phyloP scores from a whole-genome alignment of 2,329 filamentous ascomycete species.

The Colletotrichum sansevieriae region DNA sequence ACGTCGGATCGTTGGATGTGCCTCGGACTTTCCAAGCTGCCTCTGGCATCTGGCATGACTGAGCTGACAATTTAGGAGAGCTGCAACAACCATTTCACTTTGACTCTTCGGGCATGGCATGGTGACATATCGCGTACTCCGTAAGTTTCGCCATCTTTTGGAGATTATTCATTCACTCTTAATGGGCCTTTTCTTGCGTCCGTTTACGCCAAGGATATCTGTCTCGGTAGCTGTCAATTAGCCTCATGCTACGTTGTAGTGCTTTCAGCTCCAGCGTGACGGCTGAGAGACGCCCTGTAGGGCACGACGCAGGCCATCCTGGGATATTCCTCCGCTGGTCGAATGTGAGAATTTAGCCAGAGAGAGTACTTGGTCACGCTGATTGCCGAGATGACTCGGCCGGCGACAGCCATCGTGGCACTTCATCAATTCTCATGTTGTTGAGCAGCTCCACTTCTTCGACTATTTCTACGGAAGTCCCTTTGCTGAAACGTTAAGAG shows the following conservation, averaged over 20 bases:
- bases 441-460: slow-evolving; percentile 19
- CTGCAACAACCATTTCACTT: slow-evolving; percentile 10
- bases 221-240: background rate
- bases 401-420: slow-evolving; percentile 21
- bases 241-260: slow-evolving; percentile 40
- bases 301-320: background rate
- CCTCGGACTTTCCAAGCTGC: background rate
- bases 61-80: slow-evolving; percentile 7
- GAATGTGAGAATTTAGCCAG: background rate
- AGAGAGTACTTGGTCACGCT: background rate
- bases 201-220: slow-evolving; percentile 27
- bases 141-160: background rate
- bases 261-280: slow-evolving; percentile 7
- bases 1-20: background rate
- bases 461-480: background rate
- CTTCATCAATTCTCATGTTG: slow-evolving; percentile 3
- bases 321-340: background rate
- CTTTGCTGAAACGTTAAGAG: too few species aligned
- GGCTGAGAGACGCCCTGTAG: slow-evolving; percentile 33
- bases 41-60: slow-evolving; percentile 5
- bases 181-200: slow-evolving; percentile 6
- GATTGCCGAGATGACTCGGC: background rate
- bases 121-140: background rate
- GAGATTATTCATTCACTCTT: background rate
- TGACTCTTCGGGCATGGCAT: slow-evolving; percentile 11